Conservation (phyloP, 2,329 filamentous ascomycete species). For the Claviceps monticola region DNA sequence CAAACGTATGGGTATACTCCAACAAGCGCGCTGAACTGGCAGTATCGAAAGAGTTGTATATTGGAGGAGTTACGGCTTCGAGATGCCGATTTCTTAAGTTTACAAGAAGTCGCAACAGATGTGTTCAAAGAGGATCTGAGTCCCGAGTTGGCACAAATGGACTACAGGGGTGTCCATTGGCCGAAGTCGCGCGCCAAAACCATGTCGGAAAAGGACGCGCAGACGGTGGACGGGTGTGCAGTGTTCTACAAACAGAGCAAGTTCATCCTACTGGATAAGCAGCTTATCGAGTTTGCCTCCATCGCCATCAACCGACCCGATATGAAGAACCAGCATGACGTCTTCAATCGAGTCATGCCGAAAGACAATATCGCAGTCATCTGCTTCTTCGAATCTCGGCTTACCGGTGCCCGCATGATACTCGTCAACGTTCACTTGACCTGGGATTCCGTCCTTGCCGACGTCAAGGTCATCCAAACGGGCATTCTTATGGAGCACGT, state of each 20-base stretch:
- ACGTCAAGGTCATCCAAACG: conserved; percentile 93
- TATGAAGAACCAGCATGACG: conserved; percentile 94
- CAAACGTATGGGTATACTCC: conserved; percentile 85
- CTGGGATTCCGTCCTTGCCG: conserved; percentile 81
- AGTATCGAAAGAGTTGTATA: conserved; percentile 71
- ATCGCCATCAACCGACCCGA: conserved; percentile 89
- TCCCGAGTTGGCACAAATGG: conserved; percentile 69
- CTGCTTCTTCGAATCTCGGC: conserved; percentile 81
- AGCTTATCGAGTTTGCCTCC: conserved; percentile 80
- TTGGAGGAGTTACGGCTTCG: conserved; percentile 66
- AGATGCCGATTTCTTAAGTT: conserved; percentile 77
- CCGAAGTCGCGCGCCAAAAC: conserved; percentile 82
- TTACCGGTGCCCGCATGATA: conserved; percentile 81
- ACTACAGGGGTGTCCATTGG: conserved; percentile 91
- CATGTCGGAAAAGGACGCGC: conserved; percentile 80
- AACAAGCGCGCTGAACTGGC: conserved; percentile 69
- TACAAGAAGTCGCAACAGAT: conserved; percentile 88
- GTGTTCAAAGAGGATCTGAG: conserved; percentile 87
- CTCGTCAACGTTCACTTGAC: conserved; percentile 89
- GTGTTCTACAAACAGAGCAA: conserved; percentile 95
- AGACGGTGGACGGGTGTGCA: conserved; percentile 86
- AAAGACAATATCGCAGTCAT: conserved; percentile 93
- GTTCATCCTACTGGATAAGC: conserved; percentile 86
- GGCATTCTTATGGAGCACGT: conserved; percentile 91
- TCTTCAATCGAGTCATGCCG: conserved; percentile 97